Base-by-base conservation (phyloP, 148 eudicot genomes). In the Silene latifolia region DNA sequence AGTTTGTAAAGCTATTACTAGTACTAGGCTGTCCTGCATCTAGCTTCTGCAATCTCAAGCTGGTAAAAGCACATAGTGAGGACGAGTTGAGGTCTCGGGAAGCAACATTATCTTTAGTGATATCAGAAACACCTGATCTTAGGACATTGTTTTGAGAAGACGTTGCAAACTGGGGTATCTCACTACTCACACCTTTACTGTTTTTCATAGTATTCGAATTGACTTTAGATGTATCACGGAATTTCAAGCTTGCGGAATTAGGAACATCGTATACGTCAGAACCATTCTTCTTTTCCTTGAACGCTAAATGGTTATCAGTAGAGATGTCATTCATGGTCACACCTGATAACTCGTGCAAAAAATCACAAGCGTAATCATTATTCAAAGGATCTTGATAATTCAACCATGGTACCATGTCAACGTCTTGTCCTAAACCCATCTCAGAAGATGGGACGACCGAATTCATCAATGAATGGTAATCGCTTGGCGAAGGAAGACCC, bases 371-470 rank as follows among this genome's bases (percentile, higher is more conserved):
- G 60, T 81, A 87, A 58, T 85, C 91, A 32, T 91, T 79, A 68
- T 80, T 84, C 44, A 89, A 77, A 58, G 76, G 24, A 80, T 86
- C 92, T n/a, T 77, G 84, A 83, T 81, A 85, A 77, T 67, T 87
- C 78, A 89, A 85, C 98, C 98, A 90, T n/a, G 89, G 89, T 18
- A 76, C 88, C 80, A 75, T 82, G 29, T 89, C 89, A 82, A 82
- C 89, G 68, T 86, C 93, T 64, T 85, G 89, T 72, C 73, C 85
- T 67, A 85, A 81, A 47, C 76, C 88, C 76, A 84, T 53, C 7
- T 83, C 90, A 69, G 73, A 84, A 5, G 89, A 82, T 10, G 93
- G 85, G 74, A 83, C 91, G 1, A 84, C 72, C 27, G 84, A 60
- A 74, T 69, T 72, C 72, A 77, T 24, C 77, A 72, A 66, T 72